Percentiles rank a stretch among this genome's conserved stretches.
phyloP scores from a whole-genome alignment of 1,139 yeast species.

The Pichia sp. region DNA sequence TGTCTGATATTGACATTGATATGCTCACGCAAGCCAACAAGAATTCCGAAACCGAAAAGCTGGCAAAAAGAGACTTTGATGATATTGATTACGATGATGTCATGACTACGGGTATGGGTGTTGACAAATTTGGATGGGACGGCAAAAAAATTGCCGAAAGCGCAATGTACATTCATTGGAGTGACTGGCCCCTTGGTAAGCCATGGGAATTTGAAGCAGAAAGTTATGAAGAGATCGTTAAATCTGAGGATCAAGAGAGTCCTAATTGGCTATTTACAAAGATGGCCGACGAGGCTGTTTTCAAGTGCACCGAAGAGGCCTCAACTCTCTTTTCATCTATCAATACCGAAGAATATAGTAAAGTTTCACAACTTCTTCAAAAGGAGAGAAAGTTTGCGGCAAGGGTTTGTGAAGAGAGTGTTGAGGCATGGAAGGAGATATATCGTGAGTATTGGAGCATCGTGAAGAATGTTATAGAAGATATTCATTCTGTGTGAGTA shows the following conservation, averaged over 20 bases:
- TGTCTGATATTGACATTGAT: conserved; percentile 1
- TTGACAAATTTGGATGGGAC: conserved; percentile 27
- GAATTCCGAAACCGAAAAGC: neutral
- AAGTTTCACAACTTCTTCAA: conserved; percentile 4
- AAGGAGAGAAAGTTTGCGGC: conserved; percentile 7
- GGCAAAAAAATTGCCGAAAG: conserved; percentile 28
- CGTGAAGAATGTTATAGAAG: neutral
- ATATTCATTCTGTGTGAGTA: neutral
- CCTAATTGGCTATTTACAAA: conserved; percentile 10
- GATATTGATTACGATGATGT: conserved; percentile 2
- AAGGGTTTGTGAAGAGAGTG: conserved; percentile 14
- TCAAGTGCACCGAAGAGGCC: conserved; percentile 1
- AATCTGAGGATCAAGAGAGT: neutral
- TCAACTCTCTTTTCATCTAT: neutral
- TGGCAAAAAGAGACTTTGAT: neutral
- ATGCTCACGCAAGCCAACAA: conserved; percentile 2
- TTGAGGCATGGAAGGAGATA: conserved; percentile 27
- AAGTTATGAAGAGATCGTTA: neutral
- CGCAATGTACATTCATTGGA: conserved; percentile 31
- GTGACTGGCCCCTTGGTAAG: conserved; percentile 33
- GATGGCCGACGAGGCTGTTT: conserved; percentile 11
- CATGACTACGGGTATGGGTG: conserved; percentile 12
- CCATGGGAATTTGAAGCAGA: conserved; percentile 29
- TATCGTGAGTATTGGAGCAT: conserved; percentile 22
- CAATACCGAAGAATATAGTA: neutral